Evolutionary conservation across 2,329 filamentous ascomycete genomes (phyloP).

Genomic region (Orbilia quercus): DNA sequence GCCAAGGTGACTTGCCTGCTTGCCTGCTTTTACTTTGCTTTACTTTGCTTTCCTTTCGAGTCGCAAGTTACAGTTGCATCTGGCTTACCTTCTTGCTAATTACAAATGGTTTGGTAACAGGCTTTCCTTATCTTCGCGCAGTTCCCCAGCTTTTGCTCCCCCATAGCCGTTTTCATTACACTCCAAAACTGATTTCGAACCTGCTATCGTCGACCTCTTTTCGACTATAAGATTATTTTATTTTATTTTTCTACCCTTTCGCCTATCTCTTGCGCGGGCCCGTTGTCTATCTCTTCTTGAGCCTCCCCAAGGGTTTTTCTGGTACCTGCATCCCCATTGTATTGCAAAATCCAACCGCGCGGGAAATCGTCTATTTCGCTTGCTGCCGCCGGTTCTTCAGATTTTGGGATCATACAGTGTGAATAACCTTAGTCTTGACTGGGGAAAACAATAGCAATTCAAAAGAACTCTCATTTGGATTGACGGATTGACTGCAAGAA

Average conservation of each 20-base stretch:
- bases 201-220: slow-evolving; percentile 46
- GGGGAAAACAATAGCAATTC: too few species aligned
- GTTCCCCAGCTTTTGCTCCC: slow-evolving; percentile 54
- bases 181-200: slow-evolving; percentile 49
- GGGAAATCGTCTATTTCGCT: slow-evolving; percentile 53
- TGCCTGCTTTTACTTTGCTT: slow-evolving; percentile 18
- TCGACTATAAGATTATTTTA: slow-evolving; percentile 49
- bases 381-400: slow-evolving; percentile 40
- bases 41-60: slow-evolving; percentile 50
- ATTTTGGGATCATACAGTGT: slow-evolving; percentile 3
- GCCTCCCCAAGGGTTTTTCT: slow-evolving; percentile 50
- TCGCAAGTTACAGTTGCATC: slow-evolving; percentile 43
- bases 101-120: slow-evolving; percentile 56
- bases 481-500: neutral
- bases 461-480: too few species aligned
- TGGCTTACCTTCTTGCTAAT: slow-evolving; percentile 36
- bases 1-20: slow-evolving; percentile 15
- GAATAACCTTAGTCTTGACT: slow-evolving; percentile 19
- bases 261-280: slow-evolving; percentile 49
- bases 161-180: slow-evolving; percentile 55
- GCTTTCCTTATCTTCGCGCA: slow-evolving; percentile 56
- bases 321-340: slow-evolving; percentile 54
- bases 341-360: slow-evolving; percentile 55
- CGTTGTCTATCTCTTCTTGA: slow-evolving; percentile 52
- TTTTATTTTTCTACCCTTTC: slow-evolving; percentile 52